Base-by-base conservation (phyloP, 2,329 filamentous ascomycete species). In the Ophiocordyceps camponoti-leonardi region DNA sequence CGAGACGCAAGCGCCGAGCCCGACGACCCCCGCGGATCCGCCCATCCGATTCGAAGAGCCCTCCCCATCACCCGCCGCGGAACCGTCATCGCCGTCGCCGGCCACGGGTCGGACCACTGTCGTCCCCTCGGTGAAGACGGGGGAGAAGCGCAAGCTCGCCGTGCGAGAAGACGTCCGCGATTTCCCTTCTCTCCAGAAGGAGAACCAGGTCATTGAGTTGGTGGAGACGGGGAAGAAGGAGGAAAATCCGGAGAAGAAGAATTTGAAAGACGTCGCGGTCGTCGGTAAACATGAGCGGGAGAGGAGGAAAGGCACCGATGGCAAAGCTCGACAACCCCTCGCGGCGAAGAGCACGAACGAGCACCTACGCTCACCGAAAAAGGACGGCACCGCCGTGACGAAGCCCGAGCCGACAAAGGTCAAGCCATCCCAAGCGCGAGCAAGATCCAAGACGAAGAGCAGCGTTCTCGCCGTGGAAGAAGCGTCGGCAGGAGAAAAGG, bases 321-420 rank as follows among this genome's bases (percentile, higher is more conserved):
- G 55, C 12, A 54, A 56, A 20, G 50, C 58, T 33, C 67, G 74
- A 44, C 72, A 67, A 47, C 70, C 74, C 1, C 61, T 79, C 12
- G 62, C 67, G 8, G 63, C 65, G 42, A 81, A 81, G 60, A 81
- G 65, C 59, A 71, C 73, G 16, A 80, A 80, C 53, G 67, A 76
- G 46, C 69, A 74, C 51, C 55, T 81, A 41, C 63, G 65, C 28
- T 79, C 78, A 2, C 77, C 77, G 0, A 75, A 68, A 54, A 80
- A 80, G 56, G n/a, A 39, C 6, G 35, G 18, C 3, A 3, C n/a
- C n/a, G 7, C 35, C n/a, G 20, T 11, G n/a, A 39, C n/a, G 35
- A 39, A 18, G 35, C 35, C 6, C 2, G 70, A 66, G 45, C 48
- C 56, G 11, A 33, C 52, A 3, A 45, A 50, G 11, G 46, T 50